Conservation (phyloP, 2,329 filamentous ascomycete species). For the Paraphoma sp. region DNA sequence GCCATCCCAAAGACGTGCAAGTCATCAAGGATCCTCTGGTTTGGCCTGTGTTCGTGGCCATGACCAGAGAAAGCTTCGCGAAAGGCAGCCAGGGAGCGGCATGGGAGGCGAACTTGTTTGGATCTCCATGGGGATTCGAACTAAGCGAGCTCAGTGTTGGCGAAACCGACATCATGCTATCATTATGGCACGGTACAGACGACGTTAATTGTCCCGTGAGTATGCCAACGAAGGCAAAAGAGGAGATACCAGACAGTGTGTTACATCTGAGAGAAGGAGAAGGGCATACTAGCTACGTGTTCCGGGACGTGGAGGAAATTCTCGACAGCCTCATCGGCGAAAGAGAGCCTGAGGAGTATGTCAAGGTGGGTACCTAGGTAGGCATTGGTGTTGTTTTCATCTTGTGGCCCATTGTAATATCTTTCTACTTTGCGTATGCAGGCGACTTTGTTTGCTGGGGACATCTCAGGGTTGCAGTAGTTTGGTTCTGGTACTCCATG, state of each 20-base stretch:
- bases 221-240: conserved; percentile 32
- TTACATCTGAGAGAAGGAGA: conserved; percentile 31
- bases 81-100: conserved; percentile 34
- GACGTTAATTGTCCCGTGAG: conserved; percentile 35
- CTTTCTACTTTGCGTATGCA: too few species aligned
- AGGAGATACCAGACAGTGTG: conserved; percentile 25
- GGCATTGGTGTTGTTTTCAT: neutral
- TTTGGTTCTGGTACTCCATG: too few species aligned
- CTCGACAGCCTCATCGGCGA: conserved; percentile 27
- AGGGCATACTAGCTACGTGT: conserved; percentile 33
- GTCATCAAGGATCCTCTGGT: conserved; percentile 28
- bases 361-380: conserved; percentile 12
- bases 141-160: conserved; percentile 32
- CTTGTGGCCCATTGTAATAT: neutral
- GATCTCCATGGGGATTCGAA: conserved; percentile 42
- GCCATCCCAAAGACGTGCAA: conserved; percentile 26
- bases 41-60: conserved; percentile 31
- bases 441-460: neutral
- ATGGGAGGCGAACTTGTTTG: conserved; percentile 38
- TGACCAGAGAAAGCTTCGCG: conserved; percentile 33
- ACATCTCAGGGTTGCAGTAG: too few species aligned
- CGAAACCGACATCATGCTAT: conserved; percentile 23
- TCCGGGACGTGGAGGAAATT: conserved; percentile 29
- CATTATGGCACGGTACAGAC: conserved; percentile 43
- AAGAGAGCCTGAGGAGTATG: conserved; percentile 22